Evolutionary conservation across 305 asterid species (phyloP).

Genomic region (Coffea humblotiana): DNA sequence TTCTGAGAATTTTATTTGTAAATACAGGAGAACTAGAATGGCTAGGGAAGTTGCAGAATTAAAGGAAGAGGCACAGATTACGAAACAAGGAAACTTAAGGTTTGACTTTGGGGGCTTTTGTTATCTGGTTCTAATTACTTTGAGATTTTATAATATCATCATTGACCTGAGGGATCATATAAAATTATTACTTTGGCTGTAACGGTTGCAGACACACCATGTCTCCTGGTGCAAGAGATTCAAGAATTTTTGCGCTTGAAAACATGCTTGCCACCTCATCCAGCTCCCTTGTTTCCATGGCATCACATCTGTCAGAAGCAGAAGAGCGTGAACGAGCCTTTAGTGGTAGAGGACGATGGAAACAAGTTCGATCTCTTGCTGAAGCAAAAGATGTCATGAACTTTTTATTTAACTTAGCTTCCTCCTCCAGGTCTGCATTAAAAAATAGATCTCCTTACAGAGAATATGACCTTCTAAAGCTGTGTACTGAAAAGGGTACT

Average conservation of each 20-base stretch:
- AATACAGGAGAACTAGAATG: constrained; percentile 81
- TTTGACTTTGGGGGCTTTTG: constrained; percentile 23
- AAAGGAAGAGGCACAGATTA: constrained; percentile 70
- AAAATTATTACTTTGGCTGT: constrained; percentile 17
- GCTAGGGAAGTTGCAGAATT: constrained; percentile 80
- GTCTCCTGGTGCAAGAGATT: constrained; percentile 98
- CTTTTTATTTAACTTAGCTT: constrained; percentile 69
- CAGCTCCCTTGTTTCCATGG: constrained; percentile 90
- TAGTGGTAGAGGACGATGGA: constrained; percentile 97
- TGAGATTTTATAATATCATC: background rate
- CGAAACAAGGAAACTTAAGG: constrained; percentile 64
- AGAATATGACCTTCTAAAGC: constrained; percentile 10
- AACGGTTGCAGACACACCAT: constrained; percentile 60
- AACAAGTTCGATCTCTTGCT: constrained; percentile 81
- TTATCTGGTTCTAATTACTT: constrained; percentile 7
- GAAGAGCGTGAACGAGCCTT: constrained; percentile 95
- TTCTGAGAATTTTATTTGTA: background rate
- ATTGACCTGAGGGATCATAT: constrained; percentile 13
- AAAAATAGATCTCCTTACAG: constrained; percentile 7
- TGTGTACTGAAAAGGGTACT: constrained; percentile 15
- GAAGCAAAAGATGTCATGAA: constrained; percentile 92
- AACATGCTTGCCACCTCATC: constrained; percentile 97
- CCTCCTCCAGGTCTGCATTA: constrained; percentile 70
- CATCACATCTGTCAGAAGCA: constrained; percentile 94
- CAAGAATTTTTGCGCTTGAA: constrained; percentile 87